These are phyloP conservation scores for Marasmius fiardii DNA, from an alignment of 1,284 basidiomycete genomes.

Conservation along the genomic window DNA sequence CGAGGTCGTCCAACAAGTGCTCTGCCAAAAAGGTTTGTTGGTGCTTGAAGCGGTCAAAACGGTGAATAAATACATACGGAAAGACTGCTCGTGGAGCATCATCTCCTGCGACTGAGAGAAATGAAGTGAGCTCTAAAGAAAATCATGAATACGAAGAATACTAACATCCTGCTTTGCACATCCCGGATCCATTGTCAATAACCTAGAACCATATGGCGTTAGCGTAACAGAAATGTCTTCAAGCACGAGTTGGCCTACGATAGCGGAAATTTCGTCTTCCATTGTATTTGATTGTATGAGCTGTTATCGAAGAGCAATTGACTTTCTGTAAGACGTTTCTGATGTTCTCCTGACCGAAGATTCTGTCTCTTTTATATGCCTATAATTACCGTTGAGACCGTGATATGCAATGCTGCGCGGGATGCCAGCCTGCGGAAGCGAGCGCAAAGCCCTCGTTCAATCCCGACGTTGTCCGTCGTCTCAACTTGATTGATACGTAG, in stretches of 20 bases:
- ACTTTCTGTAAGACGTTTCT: no score
- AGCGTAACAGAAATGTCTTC: background rate
- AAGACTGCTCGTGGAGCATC: conserved; percentile 20
- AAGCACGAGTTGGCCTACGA: background rate
- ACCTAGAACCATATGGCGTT: conserved; percentile 8
- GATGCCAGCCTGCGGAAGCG: no score
- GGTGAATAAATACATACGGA: conserved; percentile 12
- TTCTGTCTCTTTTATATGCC: no score
- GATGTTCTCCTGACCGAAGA: no score
- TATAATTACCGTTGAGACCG: no score
- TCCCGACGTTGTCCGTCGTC: no score
- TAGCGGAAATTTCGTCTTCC: background rate
- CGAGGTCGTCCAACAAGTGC: conserved; percentile 1
- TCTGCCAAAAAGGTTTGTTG: background rate
- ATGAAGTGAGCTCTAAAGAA: no score
- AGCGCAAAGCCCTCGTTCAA: no score
- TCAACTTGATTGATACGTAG: no score
- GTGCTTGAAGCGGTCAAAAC: background rate
- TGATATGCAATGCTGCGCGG: no score
- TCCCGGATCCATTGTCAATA: conserved; percentile 21
- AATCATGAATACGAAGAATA: no score
- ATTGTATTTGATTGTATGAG: background rate
- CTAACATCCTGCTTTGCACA: conserved; percentile 23
- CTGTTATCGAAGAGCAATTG: no score
- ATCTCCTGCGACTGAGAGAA: conserved; percentile 12